A percentile compares a stretch with the other conserved stretches of the same genome.
Conservation (phyloP, 345 rosid genomes). For the Eucalyptus rudis region DNA sequence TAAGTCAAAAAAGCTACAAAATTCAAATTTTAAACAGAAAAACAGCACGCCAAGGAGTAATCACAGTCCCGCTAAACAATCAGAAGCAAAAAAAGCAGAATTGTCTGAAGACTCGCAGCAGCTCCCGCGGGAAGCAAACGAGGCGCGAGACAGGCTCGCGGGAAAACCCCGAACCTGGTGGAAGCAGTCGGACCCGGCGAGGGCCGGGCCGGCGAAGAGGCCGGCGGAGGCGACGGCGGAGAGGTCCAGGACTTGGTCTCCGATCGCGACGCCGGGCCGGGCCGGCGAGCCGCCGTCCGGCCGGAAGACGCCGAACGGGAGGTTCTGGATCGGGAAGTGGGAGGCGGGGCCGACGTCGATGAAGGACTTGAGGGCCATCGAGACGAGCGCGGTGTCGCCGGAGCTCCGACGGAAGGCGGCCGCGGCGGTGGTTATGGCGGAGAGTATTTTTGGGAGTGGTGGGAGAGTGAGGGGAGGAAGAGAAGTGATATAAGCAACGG, state of each 20-base stretch:
- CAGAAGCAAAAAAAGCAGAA: neutral
- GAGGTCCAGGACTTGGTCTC: conserved; percentile 70
- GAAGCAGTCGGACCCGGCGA: conserved; percentile 64
- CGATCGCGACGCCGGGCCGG: conserved; percentile 79
- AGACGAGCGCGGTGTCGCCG: neutral
- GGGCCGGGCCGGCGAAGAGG: conserved; percentile 60
- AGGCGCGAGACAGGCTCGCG: neutral
- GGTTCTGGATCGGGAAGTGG: conserved; percentile 95
- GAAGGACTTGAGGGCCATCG: conserved; percentile 59
- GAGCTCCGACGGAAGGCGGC: neutral
- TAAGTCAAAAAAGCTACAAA: neutral
- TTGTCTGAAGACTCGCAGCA: neutral
- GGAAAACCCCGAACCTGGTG: conserved; percentile 39
- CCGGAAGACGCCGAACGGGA: conserved; percentile 85
- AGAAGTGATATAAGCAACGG: neutral
- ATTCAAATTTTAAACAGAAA: neutral
- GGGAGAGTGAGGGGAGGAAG: neutral
- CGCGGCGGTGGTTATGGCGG: neutral
- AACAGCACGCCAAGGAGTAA: neutral
- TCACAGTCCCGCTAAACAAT: neutral
- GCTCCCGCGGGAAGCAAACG: neutral
- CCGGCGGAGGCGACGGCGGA: conserved; percentile 65
- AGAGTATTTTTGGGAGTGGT: neutral
- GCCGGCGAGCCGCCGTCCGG: conserved; percentile 29
- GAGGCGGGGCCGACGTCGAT: conserved; percentile 45